Evolutionary conservation across 208 protist species (phyloP).

Genomic region (Blastocrithidia nonstop): DNA sequence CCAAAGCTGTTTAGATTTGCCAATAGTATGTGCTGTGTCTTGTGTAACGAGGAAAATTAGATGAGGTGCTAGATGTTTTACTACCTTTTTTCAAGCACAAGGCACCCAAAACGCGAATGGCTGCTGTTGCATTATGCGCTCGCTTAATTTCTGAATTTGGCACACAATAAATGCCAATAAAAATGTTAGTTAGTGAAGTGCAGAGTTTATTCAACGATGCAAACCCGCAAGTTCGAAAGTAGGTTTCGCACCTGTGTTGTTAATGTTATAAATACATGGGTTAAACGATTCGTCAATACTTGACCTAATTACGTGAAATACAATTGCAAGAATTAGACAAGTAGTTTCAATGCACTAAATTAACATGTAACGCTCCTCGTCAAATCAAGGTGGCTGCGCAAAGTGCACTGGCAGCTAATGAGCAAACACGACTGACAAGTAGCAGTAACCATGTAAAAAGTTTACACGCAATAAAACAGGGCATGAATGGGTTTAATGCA

Average conservation of each 20-base stretch:
- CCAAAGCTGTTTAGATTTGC: slow-evolving; percentile 28
- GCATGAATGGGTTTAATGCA: too few species aligned
- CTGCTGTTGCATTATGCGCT: slow-evolving; percentile 26
- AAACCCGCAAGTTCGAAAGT: slow-evolving; percentile 59
- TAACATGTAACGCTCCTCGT: slow-evolving; percentile 16
- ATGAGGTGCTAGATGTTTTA: slow-evolving; percentile 29
- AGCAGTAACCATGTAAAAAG: too few species aligned
- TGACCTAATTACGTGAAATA: slow-evolving; percentile 68
- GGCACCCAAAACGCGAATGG: slow-evolving; percentile 43
- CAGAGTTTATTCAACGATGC: slow-evolving; percentile 73
- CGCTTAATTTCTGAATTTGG: slow-evolving; percentile 56
- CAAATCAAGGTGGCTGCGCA: too few species aligned
- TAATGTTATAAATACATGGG: slow-evolving; percentile 78
- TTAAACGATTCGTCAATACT: slow-evolving; percentile 37
- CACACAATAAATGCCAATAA: slow-evolving; percentile 32
- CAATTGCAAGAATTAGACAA: slow-evolving; percentile 76
- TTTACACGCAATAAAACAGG: too few species aligned
- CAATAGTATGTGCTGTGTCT: slow-evolving; percentile 28
- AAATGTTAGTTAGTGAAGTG: slow-evolving; percentile 55
- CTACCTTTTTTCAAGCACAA: slow-evolving; percentile 34
- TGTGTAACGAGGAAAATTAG: slow-evolving; percentile 23
- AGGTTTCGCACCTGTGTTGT: slow-evolving; percentile 49
- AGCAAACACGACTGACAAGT: too few species aligned
- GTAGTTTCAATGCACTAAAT: slow-evolving; percentile 48
- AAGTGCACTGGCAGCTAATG: too few species aligned